phyloP scores from a whole-genome alignment of 2,329 filamentous ascomycete genomes.

The Fusarium sp. region DNA sequence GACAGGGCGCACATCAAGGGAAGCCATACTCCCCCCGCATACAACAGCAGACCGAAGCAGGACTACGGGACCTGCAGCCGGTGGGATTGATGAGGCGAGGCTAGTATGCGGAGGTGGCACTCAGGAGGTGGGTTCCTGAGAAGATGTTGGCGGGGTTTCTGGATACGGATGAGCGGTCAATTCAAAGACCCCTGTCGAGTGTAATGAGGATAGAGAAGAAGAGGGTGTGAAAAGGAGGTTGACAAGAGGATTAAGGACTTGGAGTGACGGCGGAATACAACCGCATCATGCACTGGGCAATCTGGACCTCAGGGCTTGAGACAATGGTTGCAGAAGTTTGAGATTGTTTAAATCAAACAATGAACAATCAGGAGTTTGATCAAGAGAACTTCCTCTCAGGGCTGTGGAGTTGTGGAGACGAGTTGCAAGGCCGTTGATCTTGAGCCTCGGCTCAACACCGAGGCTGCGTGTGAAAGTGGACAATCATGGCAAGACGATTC shows the following conservation, averaged over 20 bases:
- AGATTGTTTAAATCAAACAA: slow-evolving; percentile 9
- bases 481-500: slow-evolving; percentile 3
- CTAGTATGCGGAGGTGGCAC: slow-evolving; percentile 11
- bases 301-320: slow-evolving; percentile 8
- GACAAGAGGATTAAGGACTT: slow-evolving; percentile 19
- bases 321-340: slow-evolving; percentile 14
- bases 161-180: slow-evolving; percentile 33
- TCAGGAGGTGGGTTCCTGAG: slow-evolving; percentile 27
- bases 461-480: slow-evolving; percentile 30
- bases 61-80: slow-evolving; percentile 41
- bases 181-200: slow-evolving; percentile 35
- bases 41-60: slow-evolving; percentile 28
- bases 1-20: slow-evolving; percentile 24
- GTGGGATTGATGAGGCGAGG: slow-evolving; percentile 5
- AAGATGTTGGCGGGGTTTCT: slow-evolving; percentile 38
- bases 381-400: slow-evolving; percentile 3
- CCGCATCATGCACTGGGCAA: slow-evolving; percentile 34
- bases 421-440: slow-evolving; percentile 16
- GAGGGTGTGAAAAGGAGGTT: slow-evolving; percentile 37
- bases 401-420: slow-evolving; percentile 17
- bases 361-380: slow-evolving; percentile 19
- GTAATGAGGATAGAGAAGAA: slow-evolving; percentile 19
- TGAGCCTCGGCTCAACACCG: slow-evolving; percentile 36
- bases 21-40: slow-evolving; percentile 31
- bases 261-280: slow-evolving; percentile 27